Evolutionary conservation across 2,329 filamentous ascomycete species (phyloP), one percentile per base, ranked within the genome.

Genomic region (Trichoderma sp.): DNA sequence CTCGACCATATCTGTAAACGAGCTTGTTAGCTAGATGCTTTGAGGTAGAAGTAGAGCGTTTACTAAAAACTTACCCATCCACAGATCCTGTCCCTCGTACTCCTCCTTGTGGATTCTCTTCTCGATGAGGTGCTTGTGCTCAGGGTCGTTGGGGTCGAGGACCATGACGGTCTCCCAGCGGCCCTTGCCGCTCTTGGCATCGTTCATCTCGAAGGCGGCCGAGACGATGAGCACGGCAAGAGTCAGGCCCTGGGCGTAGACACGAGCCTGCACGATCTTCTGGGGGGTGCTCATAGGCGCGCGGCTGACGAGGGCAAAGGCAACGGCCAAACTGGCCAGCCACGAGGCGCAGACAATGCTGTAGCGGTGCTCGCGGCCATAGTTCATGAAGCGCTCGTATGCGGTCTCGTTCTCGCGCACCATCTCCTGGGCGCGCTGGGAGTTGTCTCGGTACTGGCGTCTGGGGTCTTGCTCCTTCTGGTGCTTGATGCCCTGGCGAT

Each of bases 211-310:
- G 75, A 97, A 91, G 13, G 89, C 91, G 58, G 95, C 93, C 37
- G 89, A 92, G 68, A 92, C 89, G 77, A 97, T 87, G 68, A 97
- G 84, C 63, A 97, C 93, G 72, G 91, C 92, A 58, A 97, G 84
- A 5, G 94, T 97, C 75, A 97, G 83, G 6, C 92, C 93, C 83
- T 97, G 94, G 4, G 94, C 94, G 81, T 97, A 97, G 73, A 97
- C 91, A 87, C 94, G 91, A 29, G 94, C 94, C 85, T 97, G 94
- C 19, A 97, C 94, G 27, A 97, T 83, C 86, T 97, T 97, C 85
- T 97, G 94, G 71, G 87, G 83, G 2, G 89, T 90, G 61, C 86
- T 88, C 58, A 97, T 85, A 73, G 87, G 89, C 79, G 93, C 93
- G 72, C 93, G 88, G 76, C 91, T 89, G 72, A 97, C 93, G 35